A percentile compares a stretch with the other conserved stretches of the same genome.
phyloP scores from a whole-genome alignment of 1,284 basidiomycete genomes.

The Cryptococcus sp. region DNA sequence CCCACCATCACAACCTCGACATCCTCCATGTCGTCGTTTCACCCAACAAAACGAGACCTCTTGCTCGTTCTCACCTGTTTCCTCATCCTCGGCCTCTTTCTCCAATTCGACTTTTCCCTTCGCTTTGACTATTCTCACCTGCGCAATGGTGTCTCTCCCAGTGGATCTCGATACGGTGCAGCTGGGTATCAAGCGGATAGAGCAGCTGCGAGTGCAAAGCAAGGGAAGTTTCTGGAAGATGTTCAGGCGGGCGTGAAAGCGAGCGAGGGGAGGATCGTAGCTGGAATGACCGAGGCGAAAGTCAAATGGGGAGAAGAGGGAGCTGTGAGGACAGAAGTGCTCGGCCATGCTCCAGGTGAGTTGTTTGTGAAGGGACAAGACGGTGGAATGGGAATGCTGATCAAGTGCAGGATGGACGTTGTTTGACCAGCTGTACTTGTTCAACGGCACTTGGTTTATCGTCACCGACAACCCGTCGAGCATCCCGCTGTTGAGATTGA shows the following conservation, averaged over 20 bases:
- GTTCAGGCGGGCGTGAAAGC: conserved; percentile 18
- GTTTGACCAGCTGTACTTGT: conserved; percentile 59
- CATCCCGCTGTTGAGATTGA: conserved; percentile 45
- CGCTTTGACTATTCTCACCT: conserved; percentile 25
- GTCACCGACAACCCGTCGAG: conserved; percentile 46
- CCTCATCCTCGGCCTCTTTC: conserved; percentile 36
- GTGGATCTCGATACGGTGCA: neutral
- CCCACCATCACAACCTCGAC: neutral
- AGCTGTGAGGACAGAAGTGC: conserved; percentile 33
- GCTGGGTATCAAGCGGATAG: too few relatives aligned
- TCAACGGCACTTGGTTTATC: conserved; percentile 48
- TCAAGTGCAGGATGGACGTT: conserved; percentile 65
- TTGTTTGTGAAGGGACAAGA: too few relatives aligned
- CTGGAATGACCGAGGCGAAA: conserved; percentile 35
- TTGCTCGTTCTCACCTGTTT: conserved; percentile 37
- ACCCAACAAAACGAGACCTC: conserved; percentile 41
- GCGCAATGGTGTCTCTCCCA: conserved; percentile 8
- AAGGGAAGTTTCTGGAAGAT: conserved; percentile 22
- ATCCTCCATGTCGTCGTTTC: conserved; percentile 24
- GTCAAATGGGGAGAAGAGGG: conserved; percentile 38
- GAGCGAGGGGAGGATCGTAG: conserved; percentile 15
- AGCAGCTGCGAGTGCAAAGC: neutral
- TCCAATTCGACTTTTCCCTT: conserved; percentile 42
- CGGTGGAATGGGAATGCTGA: neutral
- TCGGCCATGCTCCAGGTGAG: conserved; percentile 46